phyloP scores from a whole-genome alignment of 1,284 basidiomycete species.

The Trametes pubescens region DNA sequence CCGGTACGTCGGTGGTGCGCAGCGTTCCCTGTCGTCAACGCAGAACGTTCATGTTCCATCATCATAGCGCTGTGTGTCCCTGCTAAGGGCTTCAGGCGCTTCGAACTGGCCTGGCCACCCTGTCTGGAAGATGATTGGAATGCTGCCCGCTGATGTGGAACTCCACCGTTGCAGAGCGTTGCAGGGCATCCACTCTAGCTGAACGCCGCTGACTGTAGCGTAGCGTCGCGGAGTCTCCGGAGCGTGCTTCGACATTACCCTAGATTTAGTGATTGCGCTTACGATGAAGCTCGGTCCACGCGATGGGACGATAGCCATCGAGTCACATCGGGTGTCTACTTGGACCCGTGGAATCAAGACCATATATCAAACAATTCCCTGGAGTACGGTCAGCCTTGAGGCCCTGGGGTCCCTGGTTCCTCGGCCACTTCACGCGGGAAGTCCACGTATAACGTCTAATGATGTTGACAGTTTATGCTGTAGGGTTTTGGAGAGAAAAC shows the following conservation, averaged over 20 bases:
- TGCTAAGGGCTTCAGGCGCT: not conserved
- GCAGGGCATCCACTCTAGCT: not conserved
- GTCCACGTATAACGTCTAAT: too few relatives aligned
- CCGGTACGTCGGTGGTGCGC: not conserved
- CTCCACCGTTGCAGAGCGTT: not conserved
- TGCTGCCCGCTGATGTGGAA: not conserved
- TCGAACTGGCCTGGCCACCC: not conserved
- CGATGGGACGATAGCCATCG: not conserved
- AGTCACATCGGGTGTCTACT: not conserved
- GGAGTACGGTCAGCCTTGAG: too few relatives aligned
- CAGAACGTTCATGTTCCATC: not conserved
- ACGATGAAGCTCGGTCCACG: not conserved
- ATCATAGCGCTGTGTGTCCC: not conserved
- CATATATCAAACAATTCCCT: not conserved
- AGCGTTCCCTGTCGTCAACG: not conserved
- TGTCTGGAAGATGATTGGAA: not conserved
- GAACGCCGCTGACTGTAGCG: not conserved
- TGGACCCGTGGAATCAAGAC: not conserved
- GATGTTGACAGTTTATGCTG: too few relatives aligned
- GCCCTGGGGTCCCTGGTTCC: too few relatives aligned
- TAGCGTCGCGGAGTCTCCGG: conserved; percentile 1
- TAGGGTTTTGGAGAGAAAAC: too few relatives aligned
- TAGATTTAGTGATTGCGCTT: not conserved
- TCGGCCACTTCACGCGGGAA: too few relatives aligned
- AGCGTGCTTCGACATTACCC: not conserved